Conservation (phyloP, 495 filamentous ascomycete species). For the Schizothecium vesticola region DNA sequence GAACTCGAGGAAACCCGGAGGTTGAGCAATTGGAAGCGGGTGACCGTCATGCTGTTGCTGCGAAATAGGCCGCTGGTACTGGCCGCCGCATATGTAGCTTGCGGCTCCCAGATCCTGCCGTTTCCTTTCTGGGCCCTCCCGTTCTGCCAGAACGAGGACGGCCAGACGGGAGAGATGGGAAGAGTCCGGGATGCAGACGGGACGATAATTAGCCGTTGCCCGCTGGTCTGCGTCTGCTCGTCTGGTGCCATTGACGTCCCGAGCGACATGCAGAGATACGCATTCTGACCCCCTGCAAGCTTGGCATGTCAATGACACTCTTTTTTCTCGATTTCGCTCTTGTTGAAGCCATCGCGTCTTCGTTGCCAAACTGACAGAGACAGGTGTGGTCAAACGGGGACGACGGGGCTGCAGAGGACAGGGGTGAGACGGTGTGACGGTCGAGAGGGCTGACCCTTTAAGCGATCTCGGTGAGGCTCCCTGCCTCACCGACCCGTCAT, state of each 20-base stretch:
- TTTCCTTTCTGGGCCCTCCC: neutral
- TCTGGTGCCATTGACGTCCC: conserved; percentile 12
- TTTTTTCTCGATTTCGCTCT: neutral
- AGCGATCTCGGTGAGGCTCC: neutral
- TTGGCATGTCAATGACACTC: conserved; percentile 20
- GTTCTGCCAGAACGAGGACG: neutral
- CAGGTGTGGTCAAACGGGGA: too few species aligned
- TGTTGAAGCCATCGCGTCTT: neutral
- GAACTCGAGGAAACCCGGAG: neutral
- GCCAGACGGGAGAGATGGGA: conserved; percentile 9
- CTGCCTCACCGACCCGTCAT: neutral
- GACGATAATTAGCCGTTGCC: conserved; percentile 20
- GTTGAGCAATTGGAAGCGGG: conserved; percentile 9
- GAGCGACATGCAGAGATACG: conserved; percentile 7
- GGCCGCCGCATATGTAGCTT: neutral
- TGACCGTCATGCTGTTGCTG: neutral
- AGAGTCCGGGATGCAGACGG: neutral
- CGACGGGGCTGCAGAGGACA: neutral
- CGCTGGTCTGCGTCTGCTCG: conserved; percentile 3
- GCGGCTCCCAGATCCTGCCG: neutral
- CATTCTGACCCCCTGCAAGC: conserved; percentile 6
- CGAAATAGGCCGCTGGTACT: neutral
- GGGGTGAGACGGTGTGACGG: neutral
- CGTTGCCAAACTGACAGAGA: neutral
- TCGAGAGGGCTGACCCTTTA: neutral